Base-by-base conservation (phyloP, 1,284 basidiomycete genomes). In the Paramarasmius palmivorus region DNA sequence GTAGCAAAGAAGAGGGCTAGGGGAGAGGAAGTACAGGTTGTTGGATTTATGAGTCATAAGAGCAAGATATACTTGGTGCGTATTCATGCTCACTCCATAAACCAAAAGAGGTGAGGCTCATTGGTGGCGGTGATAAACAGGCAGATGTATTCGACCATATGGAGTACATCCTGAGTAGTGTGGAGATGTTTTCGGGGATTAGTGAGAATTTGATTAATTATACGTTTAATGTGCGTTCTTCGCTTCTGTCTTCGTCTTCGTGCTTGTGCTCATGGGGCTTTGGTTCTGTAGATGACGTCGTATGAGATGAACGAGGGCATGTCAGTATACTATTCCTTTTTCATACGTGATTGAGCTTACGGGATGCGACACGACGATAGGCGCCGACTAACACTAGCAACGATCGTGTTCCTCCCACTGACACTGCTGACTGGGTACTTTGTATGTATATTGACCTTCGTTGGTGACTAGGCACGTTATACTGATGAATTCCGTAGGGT, bases 231-330 rank as follows among this genome's bases (percentile, higher is more conserved):
- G 83, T 84, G 46, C 3, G 79, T 63, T 35, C 15, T 19, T 15
- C 17, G 5, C 42, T n/a, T 53, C 26, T 5, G 35, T n/a, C n/a
- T 17, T n/a, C 4, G 26, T 20, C 40, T 57, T 48, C 23, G 57
- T 50, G 52, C 48, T 34, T 17, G n/a, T 46, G 36, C 44, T 52
- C 3, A 51, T 9, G 15, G 15, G 6, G 12, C 22, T 6, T 37
- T 39, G 47, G 19, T 35, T n/a, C 52, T 47, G 17, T 22, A 86
- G 83, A 78, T 83, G 70, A 78, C 83, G 19, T 84, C 84, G 10
- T 84, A 86, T 65, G 79, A 88, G 63, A 87, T 83, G 81, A 88
- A 88, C 66, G 73, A 82, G 63, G 79, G 82, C 37, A 87, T 88
- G 84, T 83, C 65, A 49, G 79, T 68, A 39, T 49, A 40, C 37